phyloP scores from a whole-genome alignment of 495 filamentous ascomycete genomes.

The Trichocladium uniseriatum region DNA sequence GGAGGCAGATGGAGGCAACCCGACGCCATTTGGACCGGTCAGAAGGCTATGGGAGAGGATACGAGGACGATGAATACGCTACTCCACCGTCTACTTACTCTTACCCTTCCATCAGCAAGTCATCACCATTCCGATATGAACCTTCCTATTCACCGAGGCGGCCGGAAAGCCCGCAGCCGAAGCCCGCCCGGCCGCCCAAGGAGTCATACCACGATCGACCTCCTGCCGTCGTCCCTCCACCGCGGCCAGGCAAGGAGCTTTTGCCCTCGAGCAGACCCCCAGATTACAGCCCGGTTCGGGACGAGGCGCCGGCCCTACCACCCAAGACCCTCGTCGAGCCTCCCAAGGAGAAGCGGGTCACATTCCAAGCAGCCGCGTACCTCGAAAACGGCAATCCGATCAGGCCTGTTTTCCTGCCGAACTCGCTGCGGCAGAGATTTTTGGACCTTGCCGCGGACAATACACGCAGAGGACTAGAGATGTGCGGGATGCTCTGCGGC shows the following conservation, averaged over 20 bases:
- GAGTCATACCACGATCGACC: slow-evolving; percentile 14
- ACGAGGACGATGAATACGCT: slow-evolving; percentile 2
- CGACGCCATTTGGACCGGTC: slow-evolving; percentile 33
- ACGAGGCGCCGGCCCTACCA: slow-evolving; percentile 26
- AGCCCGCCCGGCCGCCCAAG: slow-evolving; percentile 42
- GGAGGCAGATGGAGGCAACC: slow-evolving; percentile 41
- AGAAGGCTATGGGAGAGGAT: slow-evolving; percentile 2
- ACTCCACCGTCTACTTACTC: slow-evolving; percentile 25
- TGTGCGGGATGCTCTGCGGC: slow-evolving; percentile 88
- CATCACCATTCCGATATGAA: slow-evolving; percentile 35
- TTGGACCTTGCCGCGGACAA: slow-evolving; percentile 62
- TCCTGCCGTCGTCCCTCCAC: neutral
- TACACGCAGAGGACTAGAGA: slow-evolving; percentile 75
- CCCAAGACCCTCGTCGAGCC: slow-evolving; percentile 28
- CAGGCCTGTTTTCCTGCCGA: slow-evolving; percentile 78
- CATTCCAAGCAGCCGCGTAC: slow-evolving; percentile 78
- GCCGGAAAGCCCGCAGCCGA: slow-evolving; percentile 9
- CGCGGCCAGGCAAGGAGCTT: slow-evolving; percentile 20
- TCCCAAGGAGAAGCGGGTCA: slow-evolving; percentile 29
- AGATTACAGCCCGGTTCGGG: slow-evolving; percentile 1
- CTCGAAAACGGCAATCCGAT: slow-evolving; percentile 81
- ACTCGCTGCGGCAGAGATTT: slow-evolving; percentile 61
- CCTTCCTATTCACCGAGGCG: slow-evolving; percentile 9
- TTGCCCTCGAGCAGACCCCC: neutral
- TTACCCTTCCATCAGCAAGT: slow-evolving; percentile 43